Percentiles rank a stretch among this genome's conserved stretches.
phyloP scores from a whole-genome alignment of 805 yeast genomes.

The Myxozyma kluyveri region DNA sequence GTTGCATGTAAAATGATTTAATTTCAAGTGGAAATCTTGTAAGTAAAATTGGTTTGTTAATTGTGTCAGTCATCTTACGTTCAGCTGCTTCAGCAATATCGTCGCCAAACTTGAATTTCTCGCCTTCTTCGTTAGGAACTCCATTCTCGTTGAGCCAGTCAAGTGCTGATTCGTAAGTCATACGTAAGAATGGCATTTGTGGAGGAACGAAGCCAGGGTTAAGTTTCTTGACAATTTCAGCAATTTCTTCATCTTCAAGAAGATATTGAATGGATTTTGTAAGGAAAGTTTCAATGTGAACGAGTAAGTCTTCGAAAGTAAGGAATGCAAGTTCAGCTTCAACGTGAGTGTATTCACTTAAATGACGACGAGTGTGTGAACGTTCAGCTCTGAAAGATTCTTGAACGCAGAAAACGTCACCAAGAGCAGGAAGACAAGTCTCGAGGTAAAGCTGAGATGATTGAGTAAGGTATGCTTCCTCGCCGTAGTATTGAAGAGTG shows the following conservation, averaged over 20 bases:
- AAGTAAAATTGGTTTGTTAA: constrained; percentile 88
- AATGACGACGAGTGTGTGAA: constrained; percentile 97
- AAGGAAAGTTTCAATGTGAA: constrained; percentile 79
- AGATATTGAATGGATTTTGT: constrained; percentile 68
- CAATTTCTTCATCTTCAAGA: constrained; percentile 86
- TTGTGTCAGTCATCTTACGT: constrained; percentile 95
- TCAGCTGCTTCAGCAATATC: constrained; percentile 99
- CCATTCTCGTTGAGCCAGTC: constrained; percentile 96
- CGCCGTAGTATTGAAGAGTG: constrained; percentile 90
- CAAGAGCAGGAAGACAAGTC: constrained; percentile 92
- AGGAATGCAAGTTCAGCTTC: constrained; percentile 92
- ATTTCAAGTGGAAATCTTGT: constrained; percentile 95
- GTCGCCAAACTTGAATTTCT: constrained; percentile 91
- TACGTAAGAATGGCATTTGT: constrained; percentile 78
- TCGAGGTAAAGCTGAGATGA: constrained; percentile 95
- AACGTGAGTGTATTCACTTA: constrained; percentile 93
- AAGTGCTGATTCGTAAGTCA: constrained; percentile 86
- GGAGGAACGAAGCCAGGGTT: constrained; percentile 91
- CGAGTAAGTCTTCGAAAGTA: constrained; percentile 78
- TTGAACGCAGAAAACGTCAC: constrained; percentile 96
- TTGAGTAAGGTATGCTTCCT: constrained; percentile 94
- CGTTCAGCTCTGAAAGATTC: constrained; percentile 99
- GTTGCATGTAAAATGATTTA: constrained; percentile 97
- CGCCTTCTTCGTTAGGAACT: constrained; percentile 91
- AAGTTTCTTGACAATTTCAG: constrained; percentile 83